Evolutionary conservation across 2,329 filamentous ascomycete genomes (phyloP), one percentile per base, ranked within the genome.

Genomic region (Calonectria fujianensis): DNA sequence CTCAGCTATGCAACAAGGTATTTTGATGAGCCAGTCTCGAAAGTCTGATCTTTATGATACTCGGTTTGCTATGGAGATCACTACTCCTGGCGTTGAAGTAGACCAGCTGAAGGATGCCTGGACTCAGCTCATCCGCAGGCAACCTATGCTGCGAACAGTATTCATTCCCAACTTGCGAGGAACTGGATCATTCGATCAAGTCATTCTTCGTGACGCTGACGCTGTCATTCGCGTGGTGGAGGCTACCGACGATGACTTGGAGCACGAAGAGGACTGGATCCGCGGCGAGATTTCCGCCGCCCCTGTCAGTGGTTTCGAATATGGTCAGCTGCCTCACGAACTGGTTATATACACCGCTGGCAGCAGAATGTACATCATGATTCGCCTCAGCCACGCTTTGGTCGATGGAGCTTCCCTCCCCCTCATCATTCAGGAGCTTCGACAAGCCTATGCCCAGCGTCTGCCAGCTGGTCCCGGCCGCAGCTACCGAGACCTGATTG

Each of bases 1-100:
- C 59, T 82, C 84, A 1, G 80, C 82, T 0, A 80, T 83, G 71
- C 83, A 85, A 45, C 78, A 82, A 16, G 83, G 83, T 20, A 78
- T 85, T 13, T 78, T 85, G 4, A 73, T 84, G 24, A 84, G 80
- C 61, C 70, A 73, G 31, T 35, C n/a, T 31, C 66, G 66, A 16
- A 70, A 45, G 31, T 70, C 51, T 20, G 69, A 51, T 16, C 52
- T 63, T 27, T 80, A 35, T 14, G 41, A 64, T 45, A 72, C 13
- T 20, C 69, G 59, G 8, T 32, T 71, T 35, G 45, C 48, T 3
- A 63, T 63, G 57, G 35, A 63, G 37, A 63, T 63, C n/a, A 63
- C 57, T 10, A 63, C 57, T 4, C 57, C 57, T 41, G 57, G 57
- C 0, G 57, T 63, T 20, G 57, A 63, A 41, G 37, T 63, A 7